Percentiles rank a stretch among this genome's conserved stretches.
These are phyloP conservation scores for Aspergillus sp. DNA, from an alignment of 2,329 filamentous ascomycete genomes.

Conservation along the genomic window DNA sequence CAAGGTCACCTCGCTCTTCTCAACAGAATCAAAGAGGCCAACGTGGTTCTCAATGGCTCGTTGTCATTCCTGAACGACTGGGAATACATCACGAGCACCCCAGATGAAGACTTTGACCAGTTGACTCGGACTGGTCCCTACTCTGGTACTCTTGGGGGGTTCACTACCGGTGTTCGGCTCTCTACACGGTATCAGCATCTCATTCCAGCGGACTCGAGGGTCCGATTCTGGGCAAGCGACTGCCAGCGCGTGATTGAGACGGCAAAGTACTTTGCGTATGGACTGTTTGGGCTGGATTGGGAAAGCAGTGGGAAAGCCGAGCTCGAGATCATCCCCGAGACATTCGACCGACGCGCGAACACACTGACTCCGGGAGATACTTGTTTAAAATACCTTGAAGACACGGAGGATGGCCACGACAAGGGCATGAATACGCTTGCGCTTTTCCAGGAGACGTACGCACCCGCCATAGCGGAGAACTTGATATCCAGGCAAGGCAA, in stretches of 20 bases:
- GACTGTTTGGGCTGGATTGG: slow-evolving; percentile 60
- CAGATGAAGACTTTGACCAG: slow-evolving; percentile 55
- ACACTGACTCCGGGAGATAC: slow-evolving; percentile 61
- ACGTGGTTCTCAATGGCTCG: slow-evolving; percentile 52
- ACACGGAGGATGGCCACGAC: slow-evolving; percentile 51
- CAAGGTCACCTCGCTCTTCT: slow-evolving; percentile 55
- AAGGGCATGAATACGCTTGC: slow-evolving; percentile 55
- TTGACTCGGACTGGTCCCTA: slow-evolving; percentile 61
- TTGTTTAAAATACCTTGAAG: slow-evolving; percentile 44
- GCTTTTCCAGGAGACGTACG: slow-evolving; percentile 54
- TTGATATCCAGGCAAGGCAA: slow-evolving; percentile 37
- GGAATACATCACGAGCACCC: slow-evolving; percentile 57
- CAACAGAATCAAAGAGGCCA: slow-evolving; percentile 49
- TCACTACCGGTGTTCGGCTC: slow-evolving; percentile 59
- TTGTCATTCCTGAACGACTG: slow-evolving; percentile 59
- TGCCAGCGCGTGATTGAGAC: slow-evolving; percentile 61
- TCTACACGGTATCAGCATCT: slow-evolving; percentile 58
- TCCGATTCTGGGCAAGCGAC: slow-evolving; percentile 59
- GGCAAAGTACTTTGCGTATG: slow-evolving; percentile 58
- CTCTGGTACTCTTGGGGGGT: slow-evolving; percentile 58
- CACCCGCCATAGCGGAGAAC: slow-evolving; percentile 51
- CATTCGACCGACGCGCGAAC: slow-evolving; percentile 53
- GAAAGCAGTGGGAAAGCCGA: slow-evolving; percentile 38
- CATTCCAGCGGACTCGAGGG: slow-evolving; percentile 39
- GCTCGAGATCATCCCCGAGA: slow-evolving; percentile 60